Evolutionary conservation across 805 yeast species (phyloP), one percentile per base, ranked within the genome.

Genomic region (Saccharomycopsis synnaedendra): DNA sequence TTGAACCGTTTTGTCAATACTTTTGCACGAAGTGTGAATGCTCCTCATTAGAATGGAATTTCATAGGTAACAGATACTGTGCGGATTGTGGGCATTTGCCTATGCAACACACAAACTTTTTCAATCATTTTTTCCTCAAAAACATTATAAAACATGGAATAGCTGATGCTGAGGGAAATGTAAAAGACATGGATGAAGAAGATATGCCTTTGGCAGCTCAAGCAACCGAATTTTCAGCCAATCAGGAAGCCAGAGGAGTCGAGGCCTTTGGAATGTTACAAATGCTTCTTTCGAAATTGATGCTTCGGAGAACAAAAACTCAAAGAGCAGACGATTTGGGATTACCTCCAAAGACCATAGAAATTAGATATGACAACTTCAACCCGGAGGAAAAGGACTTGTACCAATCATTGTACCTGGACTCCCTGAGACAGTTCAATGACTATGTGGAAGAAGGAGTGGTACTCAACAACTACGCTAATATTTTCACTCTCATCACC

Each of bases 261-360:
- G 76, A 72, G 34, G 83, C 95, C 40, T 88, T 93, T 65, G 71
- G 74, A 39, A 79, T 87, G 53, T 77, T 93, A 58, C 85, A 93
- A 53, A 63, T 77, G 9, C 64, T 93, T 31, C 66, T 93, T 58
- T 74, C 78, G 51, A 87, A 85, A 55, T 75, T 90, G 37, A 88
- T 93, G 97, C 66, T 93, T 50, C 73, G 99, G 59, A 77, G 99
- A 64, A 93, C 99, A 0, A 94, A 93, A 60, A 76, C 90, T 3
- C 97, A 93, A 64, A 73, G 97, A 43, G 97, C 99, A 0, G 98
- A 94, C 62, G 99, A 93, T 68, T 70, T 93, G 54, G 99, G 99
- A 1, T 69, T 93, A 42, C 99, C 99, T 3, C 99, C 99, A 3
- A 76, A 97, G 56, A 79, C 89, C 32, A 97, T 90, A 35, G 95